Percentiles rank a stretch among this genome's conserved stretches.
Conservation (phyloP, 2,329 filamentous ascomycete genomes). For the Arthrobotrys entomopaga region DNA sequence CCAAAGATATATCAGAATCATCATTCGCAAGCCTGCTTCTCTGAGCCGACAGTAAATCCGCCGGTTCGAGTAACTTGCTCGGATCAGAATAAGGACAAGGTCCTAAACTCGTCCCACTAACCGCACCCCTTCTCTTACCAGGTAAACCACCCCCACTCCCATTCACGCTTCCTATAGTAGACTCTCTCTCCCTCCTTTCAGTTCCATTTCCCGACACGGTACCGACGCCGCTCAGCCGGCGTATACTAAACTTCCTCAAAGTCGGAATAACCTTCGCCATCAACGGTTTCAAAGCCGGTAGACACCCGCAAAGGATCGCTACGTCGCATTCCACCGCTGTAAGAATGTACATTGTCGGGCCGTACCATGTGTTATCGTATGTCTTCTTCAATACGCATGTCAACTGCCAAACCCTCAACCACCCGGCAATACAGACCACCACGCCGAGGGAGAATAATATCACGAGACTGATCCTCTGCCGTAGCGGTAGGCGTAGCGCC, state of each 20-base stretch:
- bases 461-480: constrained; percentile 47
- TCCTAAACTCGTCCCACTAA: constrained; percentile 26
- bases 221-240: constrained; percentile 25
- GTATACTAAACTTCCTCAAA: constrained; percentile 41
- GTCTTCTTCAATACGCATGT: constrained; percentile 30
- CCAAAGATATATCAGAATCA: constrained; percentile 4
- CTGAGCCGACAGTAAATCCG: constrained; percentile 15
- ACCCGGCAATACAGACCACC: constrained; percentile 49
- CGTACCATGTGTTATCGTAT: constrained; percentile 52
- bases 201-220: constrained; percentile 10
- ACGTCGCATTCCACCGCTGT: constrained; percentile 51
- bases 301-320: constrained; percentile 43
- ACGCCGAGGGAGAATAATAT: constrained; percentile 43
- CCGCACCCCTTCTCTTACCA: constrained; percentile 29
- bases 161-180: constrained; percentile 6
- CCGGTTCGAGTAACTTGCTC: constrained; percentile 35
- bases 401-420: constrained; percentile 51
- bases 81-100: constrained; percentile 46
- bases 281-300: constrained; percentile 51
- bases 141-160: constrained; percentile 5
- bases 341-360: constrained; percentile 51
- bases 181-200: constrained; percentile 21
- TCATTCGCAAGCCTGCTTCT: constrained; percentile 18
- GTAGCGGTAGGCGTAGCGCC: constrained; percentile 27
- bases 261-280: constrained; percentile 42